Evolutionary conservation across 441 rosid genomes (phyloP), one percentile per base, ranked within the genome.

Genomic region (Cnidoscolus chayamansa): DNA sequence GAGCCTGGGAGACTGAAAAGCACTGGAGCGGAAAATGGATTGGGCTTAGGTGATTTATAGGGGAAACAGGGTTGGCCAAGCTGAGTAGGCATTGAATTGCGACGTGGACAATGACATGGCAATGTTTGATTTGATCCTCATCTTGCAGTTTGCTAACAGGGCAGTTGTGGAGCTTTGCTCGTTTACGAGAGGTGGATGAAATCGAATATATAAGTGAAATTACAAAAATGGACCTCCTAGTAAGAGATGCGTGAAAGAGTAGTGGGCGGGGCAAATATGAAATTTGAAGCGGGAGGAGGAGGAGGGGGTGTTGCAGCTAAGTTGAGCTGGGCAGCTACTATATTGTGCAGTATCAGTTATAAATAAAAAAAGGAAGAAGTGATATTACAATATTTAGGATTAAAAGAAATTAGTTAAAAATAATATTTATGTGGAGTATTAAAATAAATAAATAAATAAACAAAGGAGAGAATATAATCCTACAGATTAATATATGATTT

Each of bases 31-130:
- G 76, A 35, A 11, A 60, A 45, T 47, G 63, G 54, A 45, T 25
- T 68, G 74, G 68, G 68, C 19, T 50, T 74, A 53, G 69, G 74
- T 72, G 4, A 69, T 84, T 77, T 86, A 86, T 85, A 85, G 77
- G 78, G 63, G 58, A 30, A 68, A 61, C 32, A 8, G 77, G 55
- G 65, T 63, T 61, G 71, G 48, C 5, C 43, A 30, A 76, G 84
- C 76, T 87, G 84, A 87, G 78, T 55, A 2, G 81, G 85, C 50
- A 76, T 61, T 63, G n/a, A 20, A 3, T 59, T 54, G 63, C 81
- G 81, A 82, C 76, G 67, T 81, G 49, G 43, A 63, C 11, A 68
- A 68, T 17, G 16, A 65, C 68, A 5, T 63, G 84, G 71, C 68
- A 3, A 6, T 25, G 25, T 25, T 25, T 25, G 30, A 3, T 13